A percentile compares a stretch with the other conserved stretches of the same genome.
phyloP scores from a whole-genome alignment of 345 rosid genomes.

The Euphorbia lathyris region DNA sequence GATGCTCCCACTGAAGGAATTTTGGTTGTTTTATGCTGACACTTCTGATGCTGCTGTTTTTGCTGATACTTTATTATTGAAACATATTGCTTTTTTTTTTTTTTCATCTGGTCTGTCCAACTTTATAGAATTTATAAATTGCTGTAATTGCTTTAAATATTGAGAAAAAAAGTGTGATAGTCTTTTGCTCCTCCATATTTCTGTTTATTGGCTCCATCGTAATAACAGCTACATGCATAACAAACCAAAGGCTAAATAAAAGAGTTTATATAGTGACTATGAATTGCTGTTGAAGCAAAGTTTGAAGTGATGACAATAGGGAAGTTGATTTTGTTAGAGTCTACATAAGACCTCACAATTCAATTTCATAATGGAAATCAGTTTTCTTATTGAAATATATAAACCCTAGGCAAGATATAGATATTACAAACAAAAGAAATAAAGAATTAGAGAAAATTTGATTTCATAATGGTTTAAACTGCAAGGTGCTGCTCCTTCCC shows the following conservation, averaged over 20 bases:
- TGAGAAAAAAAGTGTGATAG: neutral
- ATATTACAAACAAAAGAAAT: neutral
- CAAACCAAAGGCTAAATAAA: neutral
- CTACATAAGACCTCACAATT: neutral
- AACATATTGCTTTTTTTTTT: neutral
- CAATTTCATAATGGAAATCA: neutral
- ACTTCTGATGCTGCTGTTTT: too few species aligned
- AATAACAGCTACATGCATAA: neutral
- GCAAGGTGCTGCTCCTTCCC: neutral
- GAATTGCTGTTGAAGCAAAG: neutral
- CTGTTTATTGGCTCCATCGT: neutral
- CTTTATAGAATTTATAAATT: neutral
- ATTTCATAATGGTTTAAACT: neutral
- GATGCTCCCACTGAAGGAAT: neutral
- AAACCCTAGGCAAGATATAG: neutral
- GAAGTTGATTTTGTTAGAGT: neutral
- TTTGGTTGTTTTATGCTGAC: too few species aligned
- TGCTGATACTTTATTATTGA: too few species aligned
- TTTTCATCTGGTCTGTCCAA: neutral
- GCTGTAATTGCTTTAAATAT: neutral
- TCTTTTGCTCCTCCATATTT: neutral
- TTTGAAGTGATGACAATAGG: neutral
- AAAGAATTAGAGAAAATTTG: neutral
- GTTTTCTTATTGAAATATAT: neutral
- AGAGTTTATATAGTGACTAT: neutral